Base-by-base conservation (phyloP, 2,329 filamentous ascomycete genomes). In the Capronia epimyces region DNA sequence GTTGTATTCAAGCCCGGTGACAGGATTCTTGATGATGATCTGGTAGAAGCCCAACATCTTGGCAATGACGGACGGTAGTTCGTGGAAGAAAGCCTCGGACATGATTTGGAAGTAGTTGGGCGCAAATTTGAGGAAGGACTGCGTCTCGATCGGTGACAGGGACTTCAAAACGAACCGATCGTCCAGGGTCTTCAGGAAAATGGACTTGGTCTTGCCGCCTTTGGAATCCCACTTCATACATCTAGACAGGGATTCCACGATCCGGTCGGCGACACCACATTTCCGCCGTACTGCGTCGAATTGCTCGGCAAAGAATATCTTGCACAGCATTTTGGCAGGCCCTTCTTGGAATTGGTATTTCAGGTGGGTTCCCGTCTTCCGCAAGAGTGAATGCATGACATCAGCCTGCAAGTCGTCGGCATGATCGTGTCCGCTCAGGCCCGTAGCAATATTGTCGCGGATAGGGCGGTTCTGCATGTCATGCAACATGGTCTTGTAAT, bases 41-140 rank as follows among this genome's bases (percentile, higher is more conserved):
- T 97, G 91, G 72, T 95, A 98, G 67, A 98, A 94, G 0, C 93
- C 93, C 47, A 98, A 81, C 93, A 98, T 98, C 73, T 98, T 98
- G 24, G 93, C 93, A 64, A 98, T 98, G 36, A 95, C 93, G 1
- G 89, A 95, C 0, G 93, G 93, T 1, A 98, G 76, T 60, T 91
- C 90, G 63, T 95, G 90, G 72, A 98, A 98, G 13, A 98, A 77
- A 5, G 89, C 90, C 66, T 97, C 88, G 10, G 89, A 89, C 84
- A 97, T 97, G 66, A 98, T 95, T 62, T 84, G 86, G 67, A 98
- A 98, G 71, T 98, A 98, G 31, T 91, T 89, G 1, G 93, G 93
- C 0, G 93, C 94, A 65, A 98, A 98, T 61, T 86, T 86, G 60
- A 97, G 79, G 69, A 98, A 98, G 0, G 93, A 90, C 31, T 89